phyloP scores from a whole-genome alignment of 495 filamentous ascomycete species.

The Apodospora peruviana region DNA sequence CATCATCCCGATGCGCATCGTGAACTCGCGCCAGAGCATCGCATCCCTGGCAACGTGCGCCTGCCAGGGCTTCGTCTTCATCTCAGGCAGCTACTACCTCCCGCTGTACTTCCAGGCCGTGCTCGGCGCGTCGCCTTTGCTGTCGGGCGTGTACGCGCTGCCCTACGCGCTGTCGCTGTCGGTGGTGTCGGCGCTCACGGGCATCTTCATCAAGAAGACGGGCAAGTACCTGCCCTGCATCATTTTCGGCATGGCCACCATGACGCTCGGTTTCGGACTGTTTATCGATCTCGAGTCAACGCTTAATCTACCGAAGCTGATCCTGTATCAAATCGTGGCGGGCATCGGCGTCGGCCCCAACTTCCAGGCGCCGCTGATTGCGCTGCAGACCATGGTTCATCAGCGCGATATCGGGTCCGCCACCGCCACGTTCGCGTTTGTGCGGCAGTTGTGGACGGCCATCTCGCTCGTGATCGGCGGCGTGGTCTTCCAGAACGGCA shows the following conservation, averaged over 20 bases:
- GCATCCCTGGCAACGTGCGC: constrained; percentile 54
- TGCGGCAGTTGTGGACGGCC: constrained; percentile 65
- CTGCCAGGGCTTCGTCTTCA: constrained; percentile 69
- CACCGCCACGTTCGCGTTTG: constrained; percentile 69
- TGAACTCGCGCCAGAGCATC: constrained; percentile 53
- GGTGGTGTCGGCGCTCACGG: constrained; percentile 55
- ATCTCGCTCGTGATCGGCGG: constrained; percentile 73
- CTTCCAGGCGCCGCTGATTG: constrained; percentile 74
- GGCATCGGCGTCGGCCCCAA: constrained; percentile 63
- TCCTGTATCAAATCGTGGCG: constrained; percentile 57
- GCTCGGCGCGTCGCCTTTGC: constrained; percentile 63
- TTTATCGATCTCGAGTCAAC: constrained; percentile 51
- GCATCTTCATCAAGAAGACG: constrained; percentile 69
- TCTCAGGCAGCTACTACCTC: constrained; percentile 67
- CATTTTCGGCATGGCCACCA: constrained; percentile 49
- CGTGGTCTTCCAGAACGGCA: constrained; percentile 70
- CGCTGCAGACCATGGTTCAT: constrained; percentile 65
- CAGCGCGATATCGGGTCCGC: constrained; percentile 70
- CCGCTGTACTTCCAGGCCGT: constrained; percentile 77
- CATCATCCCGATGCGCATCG: constrained; percentile 68
- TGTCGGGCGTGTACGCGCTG: constrained; percentile 74
- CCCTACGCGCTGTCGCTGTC: constrained; percentile 69
- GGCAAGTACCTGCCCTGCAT: constrained; percentile 52
- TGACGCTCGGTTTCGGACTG: constrained; percentile 61
- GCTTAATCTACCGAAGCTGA: constrained; percentile 53